Conservation (phyloP, 1,284 basidiomycete species). For the Apiotrichum mycotoxinovorans region DNA sequence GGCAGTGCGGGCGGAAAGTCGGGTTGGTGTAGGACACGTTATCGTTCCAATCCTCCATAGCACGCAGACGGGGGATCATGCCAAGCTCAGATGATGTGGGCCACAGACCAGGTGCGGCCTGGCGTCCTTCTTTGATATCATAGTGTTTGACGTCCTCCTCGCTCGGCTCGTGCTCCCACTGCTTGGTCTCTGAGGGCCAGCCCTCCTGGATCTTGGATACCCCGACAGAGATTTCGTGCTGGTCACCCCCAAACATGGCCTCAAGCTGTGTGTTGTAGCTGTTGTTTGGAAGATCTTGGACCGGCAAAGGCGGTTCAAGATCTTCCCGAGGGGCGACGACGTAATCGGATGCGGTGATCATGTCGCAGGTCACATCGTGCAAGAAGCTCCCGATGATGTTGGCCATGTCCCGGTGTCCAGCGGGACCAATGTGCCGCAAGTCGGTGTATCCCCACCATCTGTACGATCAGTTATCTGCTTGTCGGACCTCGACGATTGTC, state of each 20-base stretch:
- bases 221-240: not conserved
- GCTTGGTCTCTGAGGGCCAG: conserved; percentile 30
- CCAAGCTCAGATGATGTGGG: conserved; percentile 35
- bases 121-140: not conserved
- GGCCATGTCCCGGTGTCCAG: conserved; percentile 44
- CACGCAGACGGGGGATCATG: conserved; percentile 39
- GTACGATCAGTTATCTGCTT: conserved; percentile 5
- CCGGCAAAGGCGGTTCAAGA: not conserved
- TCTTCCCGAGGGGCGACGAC: conserved; percentile 1
- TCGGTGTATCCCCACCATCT: conserved; percentile 47
- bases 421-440: conserved; percentile 42
- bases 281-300: not conserved
- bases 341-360: conserved; percentile 27
- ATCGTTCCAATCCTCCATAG: conserved; percentile 40
- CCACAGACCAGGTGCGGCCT: conserved; percentile 34
- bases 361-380: conserved; percentile 39
- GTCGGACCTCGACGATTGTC: no score
- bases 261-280: conserved; percentile 6
- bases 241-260: not conserved
- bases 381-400: conserved; percentile 40
- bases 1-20: conserved; percentile 38
- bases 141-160: conserved; percentile 2
- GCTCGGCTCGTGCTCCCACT: conserved; percentile 20
- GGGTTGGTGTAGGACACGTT: conserved; percentile 26
- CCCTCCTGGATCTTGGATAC: conserved; percentile 3